A percentile compares a stretch with the other conserved stretches of the same genome.
Evolutionary conservation across 345 rosid genomes (phyloP).

Genomic region (Eucalyptus shirleyi): DNA sequence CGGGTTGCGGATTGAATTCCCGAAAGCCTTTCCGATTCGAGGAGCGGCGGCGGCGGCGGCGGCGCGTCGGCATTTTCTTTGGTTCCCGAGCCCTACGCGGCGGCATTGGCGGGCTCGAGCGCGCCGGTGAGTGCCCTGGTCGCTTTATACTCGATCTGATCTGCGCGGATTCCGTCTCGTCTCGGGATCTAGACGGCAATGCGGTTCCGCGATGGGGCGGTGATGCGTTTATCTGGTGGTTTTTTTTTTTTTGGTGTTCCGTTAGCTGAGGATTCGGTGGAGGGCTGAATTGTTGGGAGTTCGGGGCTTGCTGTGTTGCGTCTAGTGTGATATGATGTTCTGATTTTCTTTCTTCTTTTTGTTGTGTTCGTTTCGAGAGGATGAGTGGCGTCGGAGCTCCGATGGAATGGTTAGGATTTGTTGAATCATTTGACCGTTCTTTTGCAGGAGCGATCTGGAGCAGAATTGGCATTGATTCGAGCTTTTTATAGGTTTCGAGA

Average conservation of each 20-base stretch:
- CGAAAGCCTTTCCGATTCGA: neutral
- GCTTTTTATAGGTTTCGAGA: neutral
- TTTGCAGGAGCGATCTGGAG: neutral
- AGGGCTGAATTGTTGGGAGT: neutral
- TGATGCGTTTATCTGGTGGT: neutral
- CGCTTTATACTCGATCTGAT: neutral
- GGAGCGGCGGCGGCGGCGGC: neutral
- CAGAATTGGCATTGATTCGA: neutral
- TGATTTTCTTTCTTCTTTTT: neutral
- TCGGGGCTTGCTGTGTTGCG: neutral
- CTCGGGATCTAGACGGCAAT: neutral
- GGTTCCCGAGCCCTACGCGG: neutral
- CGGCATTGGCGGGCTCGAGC: neutral
- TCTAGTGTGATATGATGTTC: neutral
- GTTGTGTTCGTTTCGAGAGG: neutral
- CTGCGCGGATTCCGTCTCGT: neutral
- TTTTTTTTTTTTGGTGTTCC: neutral
- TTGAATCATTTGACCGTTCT: neutral
- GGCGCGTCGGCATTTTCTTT: neutral
- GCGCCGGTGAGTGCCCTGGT: neutral
- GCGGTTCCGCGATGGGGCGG: neutral
- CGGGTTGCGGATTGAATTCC: neutral
- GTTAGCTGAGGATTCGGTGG: neutral
- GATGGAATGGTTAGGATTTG: neutral
- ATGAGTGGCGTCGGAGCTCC: neutral